These are phyloP conservation scores for Thamnidium elegans DNA, from an alignment of 192 early-diverging fungal genomes.

Conservation along the genomic window DNA sequence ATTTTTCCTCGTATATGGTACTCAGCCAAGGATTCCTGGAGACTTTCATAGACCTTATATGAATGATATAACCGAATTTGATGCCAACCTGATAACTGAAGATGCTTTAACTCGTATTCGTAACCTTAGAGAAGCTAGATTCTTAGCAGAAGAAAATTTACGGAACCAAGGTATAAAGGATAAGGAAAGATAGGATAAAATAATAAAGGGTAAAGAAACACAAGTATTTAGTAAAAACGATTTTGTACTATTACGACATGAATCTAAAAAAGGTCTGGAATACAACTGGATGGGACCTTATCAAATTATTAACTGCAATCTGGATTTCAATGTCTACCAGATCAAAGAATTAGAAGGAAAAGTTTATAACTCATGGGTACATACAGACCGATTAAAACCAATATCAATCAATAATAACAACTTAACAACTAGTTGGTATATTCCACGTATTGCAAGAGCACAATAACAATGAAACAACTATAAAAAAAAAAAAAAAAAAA, in stretches of 20 bases:
- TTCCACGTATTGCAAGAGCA: constrained; percentile 3
- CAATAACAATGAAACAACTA: too few relatives aligned
- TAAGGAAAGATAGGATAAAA: constrained; percentile 13
- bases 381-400: constrained; percentile 1
- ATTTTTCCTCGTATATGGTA: constrained; percentile 11
- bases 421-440: neutral
- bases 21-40: neutral
- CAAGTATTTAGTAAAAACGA: constrained; percentile 6
- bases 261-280: constrained; percentile 9
- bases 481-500: too few relatives aligned
- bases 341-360: constrained; percentile 5
- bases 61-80: neutral
- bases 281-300: constrained; percentile 13
- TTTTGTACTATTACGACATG: neutral
- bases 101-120: neutral
- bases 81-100: neutral
- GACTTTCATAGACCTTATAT: neutral
- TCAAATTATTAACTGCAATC: neutral
- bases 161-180: neutral
- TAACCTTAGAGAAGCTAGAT: neutral
- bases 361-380: constrained; percentile 8
- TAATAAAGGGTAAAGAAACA: neutral
- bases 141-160: neutral
- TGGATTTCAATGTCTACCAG: constrained; percentile 4
- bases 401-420: too few relatives aligned